Evolutionary conservation across 1,139 yeast species (phyloP), one percentile per base, ranked within the genome.

Genomic region (Yamadazyma sp.): DNA sequence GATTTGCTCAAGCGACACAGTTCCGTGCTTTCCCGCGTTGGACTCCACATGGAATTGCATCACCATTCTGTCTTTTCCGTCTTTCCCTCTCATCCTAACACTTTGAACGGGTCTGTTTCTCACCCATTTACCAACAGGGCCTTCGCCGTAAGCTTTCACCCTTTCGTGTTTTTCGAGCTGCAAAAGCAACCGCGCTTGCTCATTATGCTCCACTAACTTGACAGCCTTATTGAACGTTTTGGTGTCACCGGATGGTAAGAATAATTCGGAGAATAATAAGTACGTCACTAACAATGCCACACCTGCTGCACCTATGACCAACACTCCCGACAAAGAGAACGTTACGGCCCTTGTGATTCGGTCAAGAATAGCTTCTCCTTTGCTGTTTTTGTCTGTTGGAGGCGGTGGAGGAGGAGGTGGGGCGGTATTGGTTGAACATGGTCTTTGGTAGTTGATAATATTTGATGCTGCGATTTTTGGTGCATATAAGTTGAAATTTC

Each of bases 31-130:
- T 1, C 76, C 76, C 18, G 52, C 53, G 33, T 58, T 59, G 3
- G 95, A 82, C 54, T 87, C 90, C 33, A 89, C 94, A 54, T 85
- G 90, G 62, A 89, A 89, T 57, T 83, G 81, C 95, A 89, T 85
- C 43, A 80, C 71, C 52, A 86, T 70, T 50, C 85, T 94, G 47
- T 86, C 95, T 47, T 81, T 78, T 2, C 95, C 95, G 43, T 83
- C 82, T 42, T 75, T 73, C 37, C 85, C 95, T 44, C 61, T 64
- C 59, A 61, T 54, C 47, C 80, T 71, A 42, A 80, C 68, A 38
- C 73, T 64, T 39, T 78, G 78, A 34, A 86, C 80, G 1, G 96
- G 96, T 62, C 96, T 79, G 56, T 86, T 86, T 63, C 96, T 76
- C 6, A 88, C 84, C 95, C 96, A 88, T 51, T 78, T 78, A 35